Evolutionary conservation across 129 eudicot species (phyloP).

Genomic region (Centrapalus pauciflorus): DNA sequence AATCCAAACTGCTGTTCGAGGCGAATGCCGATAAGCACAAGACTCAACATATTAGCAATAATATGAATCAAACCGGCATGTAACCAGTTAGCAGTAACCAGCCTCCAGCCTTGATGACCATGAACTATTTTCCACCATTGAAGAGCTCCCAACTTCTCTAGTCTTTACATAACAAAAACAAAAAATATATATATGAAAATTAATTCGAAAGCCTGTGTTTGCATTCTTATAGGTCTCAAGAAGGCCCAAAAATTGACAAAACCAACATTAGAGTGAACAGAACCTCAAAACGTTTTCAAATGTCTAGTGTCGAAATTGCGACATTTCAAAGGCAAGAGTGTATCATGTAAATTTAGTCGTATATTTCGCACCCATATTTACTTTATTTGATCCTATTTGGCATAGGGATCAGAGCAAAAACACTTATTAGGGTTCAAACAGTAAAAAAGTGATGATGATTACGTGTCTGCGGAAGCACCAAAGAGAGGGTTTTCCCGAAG

Average conservation of each 20-base stretch:
- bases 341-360: background rate
- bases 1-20: slow-evolving; percentile 91
- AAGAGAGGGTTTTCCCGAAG: slow-evolving; percentile 62
- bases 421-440: slow-evolving; percentile 1
- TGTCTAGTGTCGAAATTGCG: background rate
- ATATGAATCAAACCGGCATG: slow-evolving; percentile 91
- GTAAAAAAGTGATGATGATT: slow-evolving; percentile 3
- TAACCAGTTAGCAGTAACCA: slow-evolving; percentile 70
- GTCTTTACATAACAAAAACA: slow-evolving; percentile 28
- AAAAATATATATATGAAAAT: background rate
- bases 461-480: slow-evolving; percentile 83
- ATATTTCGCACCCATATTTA: background rate
- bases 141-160: slow-evolving; percentile 74
- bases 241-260: background rate
- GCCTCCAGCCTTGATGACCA: slow-evolving; percentile 81
- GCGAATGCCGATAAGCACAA: slow-evolving; percentile 73
- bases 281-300: background rate
- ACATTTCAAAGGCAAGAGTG: background rate
- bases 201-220: too few relatives aligned
- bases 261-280: background rate
- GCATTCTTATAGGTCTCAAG: background rate
- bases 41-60: slow-evolving; percentile 74
- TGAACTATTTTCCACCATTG: slow-evolving; percentile 68
- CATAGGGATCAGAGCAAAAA: background rate
- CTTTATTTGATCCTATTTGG: background rate